A percentile compares a stretch with the other conserved stretches of the same genome.
These are phyloP conservation scores for Hanseniaspora pseudoguilliermondii DNA, from an alignment of 805 yeast genomes.

Conservation along the genomic window DNA sequence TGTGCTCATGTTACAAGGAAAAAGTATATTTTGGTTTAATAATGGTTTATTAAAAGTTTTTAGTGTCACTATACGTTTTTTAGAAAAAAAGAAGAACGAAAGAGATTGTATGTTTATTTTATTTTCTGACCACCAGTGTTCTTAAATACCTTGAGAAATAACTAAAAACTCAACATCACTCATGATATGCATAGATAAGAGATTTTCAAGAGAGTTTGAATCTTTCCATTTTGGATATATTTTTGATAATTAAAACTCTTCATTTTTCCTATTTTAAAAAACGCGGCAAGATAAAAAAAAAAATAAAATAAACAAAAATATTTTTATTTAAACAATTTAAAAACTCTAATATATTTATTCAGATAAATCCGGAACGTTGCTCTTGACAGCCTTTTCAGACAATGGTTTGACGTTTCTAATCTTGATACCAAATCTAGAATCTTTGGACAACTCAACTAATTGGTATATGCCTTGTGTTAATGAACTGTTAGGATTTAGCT, in stretches of 20 bases:
- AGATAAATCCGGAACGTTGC: constrained; percentile 11
- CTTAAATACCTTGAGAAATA: too few species aligned
- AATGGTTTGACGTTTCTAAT: constrained; percentile 52
- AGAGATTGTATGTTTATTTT: too few species aligned
- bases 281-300: neutral
- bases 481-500: constrained; percentile 38
- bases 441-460: constrained; percentile 49
- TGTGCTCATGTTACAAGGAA: neutral
- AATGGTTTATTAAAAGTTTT: neutral
- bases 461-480: constrained; percentile 37
- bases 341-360: constrained; percentile 1
- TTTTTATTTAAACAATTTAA: neutral
- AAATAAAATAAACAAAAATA: neutral
- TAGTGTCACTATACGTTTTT: too few species aligned
- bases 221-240: neutral
- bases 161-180: too few species aligned
- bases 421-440: constrained; percentile 54
- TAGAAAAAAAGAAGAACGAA: neutral
- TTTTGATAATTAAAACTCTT: neutral
- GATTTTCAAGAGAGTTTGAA: neutral
- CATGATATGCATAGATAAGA: neutral
- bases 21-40: neutral
- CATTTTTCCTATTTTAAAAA: neutral
- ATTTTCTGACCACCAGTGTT: too few species aligned
- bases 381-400: constrained; percentile 14